These are phyloP conservation scores for Auriscalpium orientale DNA, from an alignment of 768 basidiomycete species.

Conservation along the genomic window DNA sequence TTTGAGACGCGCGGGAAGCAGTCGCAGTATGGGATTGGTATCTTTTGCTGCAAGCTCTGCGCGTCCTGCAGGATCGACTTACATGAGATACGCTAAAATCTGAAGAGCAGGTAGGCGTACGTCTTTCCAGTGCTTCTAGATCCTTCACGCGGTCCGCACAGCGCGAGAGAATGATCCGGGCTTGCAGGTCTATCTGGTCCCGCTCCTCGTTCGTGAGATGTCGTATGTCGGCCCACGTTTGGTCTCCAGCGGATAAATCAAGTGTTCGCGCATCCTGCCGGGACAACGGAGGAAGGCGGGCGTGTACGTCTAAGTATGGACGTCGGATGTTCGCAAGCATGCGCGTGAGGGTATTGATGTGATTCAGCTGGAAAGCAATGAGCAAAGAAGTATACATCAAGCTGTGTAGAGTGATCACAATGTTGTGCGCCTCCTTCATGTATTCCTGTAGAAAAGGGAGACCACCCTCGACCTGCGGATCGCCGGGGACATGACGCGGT, in stretches of 20 bases:
- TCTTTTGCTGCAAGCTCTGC: slow-evolving; percentile 57
- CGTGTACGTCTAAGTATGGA: slow-evolving; percentile 80
- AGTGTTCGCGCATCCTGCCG: slow-evolving; percentile 46
- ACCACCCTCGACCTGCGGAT: slow-evolving; percentile 4
- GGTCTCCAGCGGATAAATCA: slow-evolving; percentile 37
- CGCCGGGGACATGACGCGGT: slow-evolving; percentile 6
- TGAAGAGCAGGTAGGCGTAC: slow-evolving; percentile 40
- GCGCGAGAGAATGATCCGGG: slow-evolving; percentile 74
- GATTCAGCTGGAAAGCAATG: slow-evolving; percentile 46
- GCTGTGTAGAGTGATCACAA: slow-evolving; percentile 38
- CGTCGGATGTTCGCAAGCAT: slow-evolving; percentile 74
- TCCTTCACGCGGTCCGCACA: slow-evolving; percentile 84
- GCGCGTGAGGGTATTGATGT: slow-evolving; percentile 59
- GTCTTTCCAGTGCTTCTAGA: slow-evolving; percentile 84
- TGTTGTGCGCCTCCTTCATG: slow-evolving; percentile 65
- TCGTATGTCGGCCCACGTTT: slow-evolving; percentile 56
- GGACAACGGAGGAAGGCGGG: slow-evolving; percentile 42
- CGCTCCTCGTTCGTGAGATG: slow-evolving; percentile 84
- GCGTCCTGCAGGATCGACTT: slow-evolving; percentile 41
- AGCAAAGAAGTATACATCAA: neutral
- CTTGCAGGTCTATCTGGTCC: slow-evolving; percentile 93
- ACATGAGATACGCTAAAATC: slow-evolving; percentile 9
- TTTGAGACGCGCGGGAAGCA: slow-evolving; percentile 65
- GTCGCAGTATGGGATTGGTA: slow-evolving; percentile 55
- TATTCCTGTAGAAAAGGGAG: slow-evolving; percentile 53